Evolutionary conservation across 2,329 filamentous ascomycete species (phyloP), one percentile per base, ranked within the genome.

Genomic region (Cytospora chrysosperma): DNA sequence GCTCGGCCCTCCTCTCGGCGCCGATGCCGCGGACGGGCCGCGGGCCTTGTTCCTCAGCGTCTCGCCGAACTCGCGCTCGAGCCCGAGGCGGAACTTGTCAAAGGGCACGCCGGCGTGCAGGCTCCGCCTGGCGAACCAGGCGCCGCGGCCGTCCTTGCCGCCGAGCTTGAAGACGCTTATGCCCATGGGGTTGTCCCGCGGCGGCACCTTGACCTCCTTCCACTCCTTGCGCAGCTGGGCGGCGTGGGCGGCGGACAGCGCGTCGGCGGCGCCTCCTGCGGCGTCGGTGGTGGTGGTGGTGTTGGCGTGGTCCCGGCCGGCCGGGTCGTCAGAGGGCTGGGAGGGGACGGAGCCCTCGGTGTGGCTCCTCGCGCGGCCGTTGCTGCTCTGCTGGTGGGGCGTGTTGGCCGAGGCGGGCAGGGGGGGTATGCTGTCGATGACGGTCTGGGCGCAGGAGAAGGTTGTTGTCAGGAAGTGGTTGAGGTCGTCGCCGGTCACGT

Each of bases 91-190:
- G 88, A 92, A 96, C 72, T 86, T 88, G 24, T 85, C 83, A 74
- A 96, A 97, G 0, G 87, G 81, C 24, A 96, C 74, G 0, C 89
- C 91, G 69, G 90, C 87, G 71, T 97, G 93, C 24, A 96, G 81
- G 72, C 92, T 96, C 56, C 90, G 82, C 61, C 94, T 81, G 27
- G 92, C 92, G 75, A 97, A 98, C 94, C 94, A 98, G 9, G 90
- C 83, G 2, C 93, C 94, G 68, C 88, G 88, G 43, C 92, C 88
- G 75, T 98, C 94, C 70, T 91, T 89, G 2, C 89, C 86, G 0
- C 82, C 78, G 65, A 95, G 82, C 74, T 96, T 96, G 78, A 90
- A 97, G 27, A 97, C 87, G 61, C 81, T 83, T 66, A 97, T 88
- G 0, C 83, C 87, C 10, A 92, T 79, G 0, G 92, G 90, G 71